Base-by-base conservation (phyloP, 371 early-diverging fungal species). In the Actinomortierella ambigua region DNA sequence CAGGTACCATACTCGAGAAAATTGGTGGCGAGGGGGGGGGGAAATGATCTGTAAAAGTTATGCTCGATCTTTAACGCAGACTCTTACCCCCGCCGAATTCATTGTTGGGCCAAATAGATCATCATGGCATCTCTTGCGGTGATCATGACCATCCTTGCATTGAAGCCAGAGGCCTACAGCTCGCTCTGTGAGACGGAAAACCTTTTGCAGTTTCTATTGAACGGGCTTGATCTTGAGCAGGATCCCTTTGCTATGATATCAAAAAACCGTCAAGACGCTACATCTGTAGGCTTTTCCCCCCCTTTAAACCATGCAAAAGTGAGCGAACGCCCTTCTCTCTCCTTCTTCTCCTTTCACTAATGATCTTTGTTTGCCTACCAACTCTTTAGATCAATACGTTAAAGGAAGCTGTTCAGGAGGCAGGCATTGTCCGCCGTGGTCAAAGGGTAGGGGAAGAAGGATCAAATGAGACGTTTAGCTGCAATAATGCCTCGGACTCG, bases 391-490 rank as follows among this genome's bases (percentile, higher is more conserved):
- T 53, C 59, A 66, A 63, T 26, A 63, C 66, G 22, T 51, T 66
- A 55, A 73, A 67, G 23, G 75, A 66, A 22, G n/a, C 63, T 2
- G 61, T 48, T 1, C 56, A 57, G 6, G 61, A 60, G 43, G 59
- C 75, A 29, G 75, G 75, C 1, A 57, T 73, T 6, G 55, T 73
- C 23, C 54, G 34, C 14, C 66, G 60, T 20, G 75, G 75, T 5
- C 75, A 73, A 40, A 66, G 66, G 50, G 62, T 54, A 34, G 4
- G 46, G 3, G 51, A 1, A 18, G 8, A 15, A 17, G 17, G 26
- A 3, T 11, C 34, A 34, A 34, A 34, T 34, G 4, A n/a, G n/a
- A n/a, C n/a, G n/a, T n/a, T n/a, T n/a, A n/a, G n/a, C n/a, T n/a
- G n/a, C n/a, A n/a, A n/a, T n/a, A n/a, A n/a, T n/a, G n/a, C n/a